These are phyloP conservation scores for Raffaelea albimanens DNA, from an alignment of 2,329 filamentous ascomycete genomes.

Conservation along the genomic window DNA sequence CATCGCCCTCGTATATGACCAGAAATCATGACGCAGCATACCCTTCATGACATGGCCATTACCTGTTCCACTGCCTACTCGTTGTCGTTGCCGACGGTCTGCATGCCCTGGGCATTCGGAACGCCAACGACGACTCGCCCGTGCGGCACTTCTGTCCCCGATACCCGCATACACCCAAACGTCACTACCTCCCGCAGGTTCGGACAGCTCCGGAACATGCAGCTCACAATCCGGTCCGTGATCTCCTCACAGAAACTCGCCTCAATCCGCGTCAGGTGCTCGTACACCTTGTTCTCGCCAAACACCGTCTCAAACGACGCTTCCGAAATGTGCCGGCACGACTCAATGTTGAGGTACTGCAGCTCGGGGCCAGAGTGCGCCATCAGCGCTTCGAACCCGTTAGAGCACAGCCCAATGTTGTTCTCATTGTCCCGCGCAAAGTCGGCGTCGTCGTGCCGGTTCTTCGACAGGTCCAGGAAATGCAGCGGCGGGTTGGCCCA, in stretches of 20 bases:
- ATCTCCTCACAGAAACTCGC: conserved; percentile 66
- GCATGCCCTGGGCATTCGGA: conserved; percentile 49
- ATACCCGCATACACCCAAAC: conserved; percentile 57
- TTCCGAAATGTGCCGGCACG: conserved; percentile 70
- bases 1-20: too few species aligned
- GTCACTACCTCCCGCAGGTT: conserved; percentile 49
- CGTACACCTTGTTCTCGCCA: conserved; percentile 48
- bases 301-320: conserved; percentile 70
- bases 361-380: conserved; percentile 63
- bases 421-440: conserved; percentile 57
- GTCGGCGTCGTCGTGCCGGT: conserved; percentile 64
- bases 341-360: conserved; percentile 64
- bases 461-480: conserved; percentile 67
- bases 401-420: conserved; percentile 62
- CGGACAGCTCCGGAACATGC: conserved; percentile 56
- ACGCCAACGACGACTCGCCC: conserved; percentile 49
- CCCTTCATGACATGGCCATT: too few species aligned
- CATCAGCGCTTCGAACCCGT: conserved; percentile 76
- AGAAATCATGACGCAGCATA: too few species aligned
- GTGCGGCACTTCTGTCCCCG: conserved; percentile 40
- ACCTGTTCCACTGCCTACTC: conserved; percentile 14
- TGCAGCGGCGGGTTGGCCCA: conserved; percentile 67
- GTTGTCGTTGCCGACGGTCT: conserved; percentile 36
- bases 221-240: conserved; percentile 54
- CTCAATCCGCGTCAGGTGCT: conserved; percentile 61